A percentile compares a stretch with the other conserved stretches of the same genome.
Conservation (phyloP, 352 stramenopile species). For the Phytopythium mirpurense region DNA sequence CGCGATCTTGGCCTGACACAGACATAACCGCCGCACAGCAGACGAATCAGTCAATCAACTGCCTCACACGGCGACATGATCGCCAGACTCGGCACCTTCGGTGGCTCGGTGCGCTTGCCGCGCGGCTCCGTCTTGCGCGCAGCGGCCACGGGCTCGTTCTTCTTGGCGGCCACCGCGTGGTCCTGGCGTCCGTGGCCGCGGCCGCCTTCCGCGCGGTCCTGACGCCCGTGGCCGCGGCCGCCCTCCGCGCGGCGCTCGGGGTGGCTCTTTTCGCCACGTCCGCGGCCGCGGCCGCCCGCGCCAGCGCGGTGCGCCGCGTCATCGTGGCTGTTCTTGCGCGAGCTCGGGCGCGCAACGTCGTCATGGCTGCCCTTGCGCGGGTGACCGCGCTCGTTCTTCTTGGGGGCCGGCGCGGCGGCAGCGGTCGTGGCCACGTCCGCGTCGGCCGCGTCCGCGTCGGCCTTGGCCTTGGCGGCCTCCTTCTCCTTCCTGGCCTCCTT, state of each 20-base stretch:
- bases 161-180: conserved; percentile 13
- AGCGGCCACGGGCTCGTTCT: conserved; percentile 16
- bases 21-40: background rate
- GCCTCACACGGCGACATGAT: background rate
- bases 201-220: conserved; percentile 25
- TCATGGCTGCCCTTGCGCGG: conserved; percentile 20
- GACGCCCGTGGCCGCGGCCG: conserved; percentile 30
- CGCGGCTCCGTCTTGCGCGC: conserved; percentile 42
- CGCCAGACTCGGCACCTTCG: conserved; percentile 18
- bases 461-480: conserved; percentile 24
- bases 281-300: conserved; percentile 25
- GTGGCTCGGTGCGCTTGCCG: conserved; percentile 38
- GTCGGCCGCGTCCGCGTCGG: conserved; percentile 7
- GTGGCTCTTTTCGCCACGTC: conserved; percentile 23
- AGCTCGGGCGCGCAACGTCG: conserved; percentile 7
- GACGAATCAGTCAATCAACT: background rate
- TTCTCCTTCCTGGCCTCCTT: conserved; percentile 16
- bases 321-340: conserved; percentile 45
- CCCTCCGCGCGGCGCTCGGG: conserved; percentile 16
- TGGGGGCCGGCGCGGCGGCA: background rate
- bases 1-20: conserved; percentile 34
- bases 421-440: background rate
- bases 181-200: conserved; percentile 27
- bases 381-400: conserved; percentile 13
- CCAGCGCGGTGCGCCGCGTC: conserved; percentile 21